These are phyloP conservation scores for Pulveroboletus sp. DNA, from an alignment of 768 basidiomycete genomes.

Conservation along the genomic window DNA sequence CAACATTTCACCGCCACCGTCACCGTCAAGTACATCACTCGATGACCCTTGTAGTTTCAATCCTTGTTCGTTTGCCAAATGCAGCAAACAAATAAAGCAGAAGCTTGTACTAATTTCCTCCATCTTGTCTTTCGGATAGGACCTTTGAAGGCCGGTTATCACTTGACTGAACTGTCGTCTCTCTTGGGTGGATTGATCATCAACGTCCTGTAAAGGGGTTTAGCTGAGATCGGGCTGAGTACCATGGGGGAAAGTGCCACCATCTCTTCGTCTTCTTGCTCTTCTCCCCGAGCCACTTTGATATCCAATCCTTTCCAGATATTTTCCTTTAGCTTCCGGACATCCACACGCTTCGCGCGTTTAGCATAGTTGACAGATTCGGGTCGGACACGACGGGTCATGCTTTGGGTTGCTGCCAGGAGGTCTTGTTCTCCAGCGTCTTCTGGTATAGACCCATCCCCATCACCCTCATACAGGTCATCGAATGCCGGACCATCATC, in stretches of 20 bases:
- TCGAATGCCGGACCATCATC: constrained; percentile 77
- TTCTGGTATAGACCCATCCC: constrained; percentile 43
- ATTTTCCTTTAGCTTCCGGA: constrained; percentile 94
- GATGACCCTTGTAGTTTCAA: constrained; percentile 68
- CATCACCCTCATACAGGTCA: constrained; percentile 48
- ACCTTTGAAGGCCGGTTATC: constrained; percentile 73
- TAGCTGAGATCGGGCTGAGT: neutral
- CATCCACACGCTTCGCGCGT: constrained; percentile 94
- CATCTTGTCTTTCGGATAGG: constrained; percentile 93
- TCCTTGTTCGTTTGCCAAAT: constrained; percentile 96
- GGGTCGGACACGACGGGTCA: constrained; percentile 76
- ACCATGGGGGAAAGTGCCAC: constrained; percentile 34
- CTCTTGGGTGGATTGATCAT: constrained; percentile 48
- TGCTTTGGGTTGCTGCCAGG: constrained; percentile 74
- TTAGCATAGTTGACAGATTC: constrained; percentile 93
- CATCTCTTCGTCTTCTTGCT: constrained; percentile 51
- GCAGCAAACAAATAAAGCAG: constrained; percentile 97
- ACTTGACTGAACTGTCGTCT: constrained; percentile 75
- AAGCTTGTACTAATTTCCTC: constrained; percentile 98
- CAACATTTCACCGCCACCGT: constrained; percentile 33
- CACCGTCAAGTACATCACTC: constrained; percentile 34
- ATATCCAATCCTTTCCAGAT: constrained; percentile 95
- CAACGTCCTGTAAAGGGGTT: constrained; percentile 48
- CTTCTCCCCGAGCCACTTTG: constrained; percentile 41
- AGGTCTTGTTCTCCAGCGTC: constrained; percentile 85